Percentiles rank a stretch among this genome's conserved stretches.
phyloP scores from a whole-genome alignment of 257 asterid species.

The Fraxinus americana region DNA sequence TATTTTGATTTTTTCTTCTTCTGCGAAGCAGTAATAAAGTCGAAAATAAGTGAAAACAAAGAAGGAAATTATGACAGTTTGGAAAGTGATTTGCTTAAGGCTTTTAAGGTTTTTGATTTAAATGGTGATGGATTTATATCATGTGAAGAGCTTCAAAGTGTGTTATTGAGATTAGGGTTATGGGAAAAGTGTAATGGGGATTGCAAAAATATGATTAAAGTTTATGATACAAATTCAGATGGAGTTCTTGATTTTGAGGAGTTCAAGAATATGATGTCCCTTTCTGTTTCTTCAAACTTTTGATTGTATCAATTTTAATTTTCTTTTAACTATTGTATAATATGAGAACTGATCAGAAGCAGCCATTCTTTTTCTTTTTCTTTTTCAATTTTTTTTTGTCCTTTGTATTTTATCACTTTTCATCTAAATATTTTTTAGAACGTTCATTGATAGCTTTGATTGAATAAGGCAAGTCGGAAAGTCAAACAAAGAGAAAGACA shows the following conservation, averaged over 20 bases:
- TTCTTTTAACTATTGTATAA: not conserved
- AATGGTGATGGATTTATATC: constrained; percentile 64
- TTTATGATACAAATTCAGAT: constrained; percentile 60
- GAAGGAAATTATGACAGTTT: constrained; percentile 3
- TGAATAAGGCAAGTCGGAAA: not conserved
- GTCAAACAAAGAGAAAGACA: not conserved
- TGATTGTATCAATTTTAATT: not conserved
- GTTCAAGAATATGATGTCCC: constrained; percentile 72
- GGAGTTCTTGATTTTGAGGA: constrained; percentile 70
- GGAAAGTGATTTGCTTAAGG: constrained; percentile 48
- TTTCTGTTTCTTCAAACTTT: not conserved
- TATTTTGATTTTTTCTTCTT: constrained; percentile 49
- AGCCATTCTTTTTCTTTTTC: no score
- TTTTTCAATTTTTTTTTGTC: no score
- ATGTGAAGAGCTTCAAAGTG: constrained; percentile 55
- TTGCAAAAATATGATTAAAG: constrained; percentile 56
- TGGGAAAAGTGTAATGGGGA: constrained; percentile 45
- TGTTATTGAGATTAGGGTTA: constrained; percentile 49
- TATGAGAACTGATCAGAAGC: no score
- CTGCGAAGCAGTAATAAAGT: constrained; percentile 37
- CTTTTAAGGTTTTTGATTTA: constrained; percentile 59
- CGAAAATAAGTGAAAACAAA: constrained; percentile 17
- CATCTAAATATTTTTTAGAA: not conserved
- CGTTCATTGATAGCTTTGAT: not conserved
- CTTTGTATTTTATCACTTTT: not conserved